Percentiles rank a stretch among this genome's conserved stretches.
Conservation (phyloP, 2,329 filamentous ascomycete genomes). For the Rutstroemia sp. region DNA sequence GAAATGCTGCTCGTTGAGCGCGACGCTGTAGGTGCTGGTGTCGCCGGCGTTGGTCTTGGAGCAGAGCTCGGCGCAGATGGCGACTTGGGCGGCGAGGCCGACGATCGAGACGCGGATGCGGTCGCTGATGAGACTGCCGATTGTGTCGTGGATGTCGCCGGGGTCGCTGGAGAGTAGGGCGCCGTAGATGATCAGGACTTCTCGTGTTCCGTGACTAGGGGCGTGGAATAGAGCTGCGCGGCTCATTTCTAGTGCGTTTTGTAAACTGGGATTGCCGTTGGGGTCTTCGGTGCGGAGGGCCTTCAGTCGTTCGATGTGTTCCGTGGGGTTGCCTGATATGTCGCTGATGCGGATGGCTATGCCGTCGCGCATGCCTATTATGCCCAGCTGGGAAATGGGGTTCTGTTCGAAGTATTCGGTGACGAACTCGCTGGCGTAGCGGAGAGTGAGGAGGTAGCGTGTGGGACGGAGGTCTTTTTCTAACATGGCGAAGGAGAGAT, state of each 20-base stretch:
- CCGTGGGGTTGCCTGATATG: conserved; percentile 83
- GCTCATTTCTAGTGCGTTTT: conserved; percentile 95
- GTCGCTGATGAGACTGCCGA: conserved; percentile 69
- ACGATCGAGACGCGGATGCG: conserved; percentile 83
- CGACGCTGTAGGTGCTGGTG: conserved; percentile 69
- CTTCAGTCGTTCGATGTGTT: conserved; percentile 74
- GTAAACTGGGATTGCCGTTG: conserved; percentile 70
- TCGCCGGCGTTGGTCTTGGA: conserved; percentile 80
- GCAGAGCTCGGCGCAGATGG: conserved; percentile 86
- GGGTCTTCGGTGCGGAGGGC: conserved; percentile 59
- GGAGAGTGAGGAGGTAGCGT: conserved; percentile 73
- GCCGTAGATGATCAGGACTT: conserved; percentile 87
- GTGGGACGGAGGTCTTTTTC: conserved; percentile 93
- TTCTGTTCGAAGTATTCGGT: conserved; percentile 97
- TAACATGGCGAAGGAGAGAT: conserved; percentile 87
- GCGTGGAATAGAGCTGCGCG: conserved; percentile 87
- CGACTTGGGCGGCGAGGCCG: conserved; percentile 83
- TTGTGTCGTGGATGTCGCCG: conserved; percentile 90
- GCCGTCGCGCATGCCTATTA: conserved; percentile 90
- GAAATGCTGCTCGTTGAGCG: conserved; percentile 80
- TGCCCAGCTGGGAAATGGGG: conserved; percentile 89
- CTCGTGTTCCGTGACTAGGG: conserved; percentile 85
- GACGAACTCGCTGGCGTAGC: conserved; percentile 81
- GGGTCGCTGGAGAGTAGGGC: conserved; percentile 87
- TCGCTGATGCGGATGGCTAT: conserved; percentile 80